Evolutionary conservation across 495 filamentous ascomycete genomes (phyloP).

Genomic region (Podospora anserina): DNA sequence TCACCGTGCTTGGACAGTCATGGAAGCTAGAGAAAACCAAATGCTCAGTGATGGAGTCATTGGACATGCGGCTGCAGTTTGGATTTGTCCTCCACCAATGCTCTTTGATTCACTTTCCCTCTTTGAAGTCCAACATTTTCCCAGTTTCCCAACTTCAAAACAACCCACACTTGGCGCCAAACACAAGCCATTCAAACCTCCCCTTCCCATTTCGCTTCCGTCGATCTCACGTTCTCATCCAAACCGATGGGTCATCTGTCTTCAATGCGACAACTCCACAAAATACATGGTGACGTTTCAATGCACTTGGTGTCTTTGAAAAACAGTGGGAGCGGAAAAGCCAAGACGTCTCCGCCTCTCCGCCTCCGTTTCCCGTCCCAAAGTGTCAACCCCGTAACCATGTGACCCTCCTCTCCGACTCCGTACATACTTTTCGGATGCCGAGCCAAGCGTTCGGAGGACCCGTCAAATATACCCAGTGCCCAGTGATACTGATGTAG

Average conservation of each 20-base stretch:
- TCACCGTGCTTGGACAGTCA: background rate
- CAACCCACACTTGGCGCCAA: background rate
- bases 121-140: background rate
- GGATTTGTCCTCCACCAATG: background rate
- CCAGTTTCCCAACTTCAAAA: background rate
- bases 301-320: background rate
- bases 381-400: background rate
- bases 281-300: background rate
- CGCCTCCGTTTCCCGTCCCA: background rate
- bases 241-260: background rate
- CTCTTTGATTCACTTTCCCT: background rate
- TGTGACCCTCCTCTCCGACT: background rate
- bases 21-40: background rate
- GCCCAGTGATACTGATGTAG: background rate
- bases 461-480: background rate
- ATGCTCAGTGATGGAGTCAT: background rate
- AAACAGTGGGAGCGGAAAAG: background rate
- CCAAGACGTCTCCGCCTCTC: background rate
- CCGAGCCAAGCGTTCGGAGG: background rate
- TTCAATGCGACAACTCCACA: background rate
- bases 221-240: constrained; percentile 10
- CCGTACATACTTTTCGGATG: background rate
- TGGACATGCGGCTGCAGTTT: background rate
- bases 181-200: background rate
- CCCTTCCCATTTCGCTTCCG: constrained; percentile 21